A percentile compares a stretch with the other conserved stretches of the same genome.
Conservation (phyloP, 768 basidiomycete genomes). For the Suillus sp. region DNA sequence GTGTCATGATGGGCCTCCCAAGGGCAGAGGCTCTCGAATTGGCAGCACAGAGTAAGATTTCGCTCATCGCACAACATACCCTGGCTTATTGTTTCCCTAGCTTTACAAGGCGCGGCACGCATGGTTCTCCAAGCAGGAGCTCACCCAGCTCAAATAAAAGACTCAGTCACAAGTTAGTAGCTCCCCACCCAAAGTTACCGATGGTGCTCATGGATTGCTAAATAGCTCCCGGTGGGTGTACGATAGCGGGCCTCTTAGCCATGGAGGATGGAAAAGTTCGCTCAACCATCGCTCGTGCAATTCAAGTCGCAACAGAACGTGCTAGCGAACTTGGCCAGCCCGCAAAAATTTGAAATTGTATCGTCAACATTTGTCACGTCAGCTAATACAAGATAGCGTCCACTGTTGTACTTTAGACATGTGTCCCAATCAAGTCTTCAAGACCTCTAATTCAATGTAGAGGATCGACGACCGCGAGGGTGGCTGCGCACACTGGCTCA, state of each 20-base stretch:
- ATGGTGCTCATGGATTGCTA: conserved; percentile 11
- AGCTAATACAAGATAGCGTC: not conserved
- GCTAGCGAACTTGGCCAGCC: conserved; percentile 85
- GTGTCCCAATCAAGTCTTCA: conserved; percentile 40
- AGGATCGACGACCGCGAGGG: conserved; percentile 41
- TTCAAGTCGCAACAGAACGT: conserved; percentile 90
- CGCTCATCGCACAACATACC: not conserved
- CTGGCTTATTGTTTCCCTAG: conserved; percentile 41
- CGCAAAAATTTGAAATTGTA: conserved; percentile 43
- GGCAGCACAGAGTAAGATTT: conserved; percentile 84
- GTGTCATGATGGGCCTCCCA: conserved; percentile 99
- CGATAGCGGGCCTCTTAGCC: conserved; percentile 94
- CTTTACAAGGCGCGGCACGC: conserved; percentile 92
- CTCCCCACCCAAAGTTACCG: not conserved
- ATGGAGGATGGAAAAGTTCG: conserved; percentile 94
- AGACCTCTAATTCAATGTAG: conserved; percentile 26
- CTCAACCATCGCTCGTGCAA: conserved; percentile 92
- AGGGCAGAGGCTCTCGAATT: conserved; percentile 91
- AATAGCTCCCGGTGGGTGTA: conserved; percentile 94
- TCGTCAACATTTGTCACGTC: not conserved
- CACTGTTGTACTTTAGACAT: conserved; percentile 10
- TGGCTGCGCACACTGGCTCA: conserved; percentile 27
- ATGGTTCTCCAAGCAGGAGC: conserved; percentile 89
- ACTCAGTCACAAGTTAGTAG: conserved; percentile 90
- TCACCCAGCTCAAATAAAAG: conserved; percentile 96